These are phyloP conservation scores for Dunaliella sp. DNA, from an alignment of 139 green algal genomes.

Conservation along the genomic window DNA sequence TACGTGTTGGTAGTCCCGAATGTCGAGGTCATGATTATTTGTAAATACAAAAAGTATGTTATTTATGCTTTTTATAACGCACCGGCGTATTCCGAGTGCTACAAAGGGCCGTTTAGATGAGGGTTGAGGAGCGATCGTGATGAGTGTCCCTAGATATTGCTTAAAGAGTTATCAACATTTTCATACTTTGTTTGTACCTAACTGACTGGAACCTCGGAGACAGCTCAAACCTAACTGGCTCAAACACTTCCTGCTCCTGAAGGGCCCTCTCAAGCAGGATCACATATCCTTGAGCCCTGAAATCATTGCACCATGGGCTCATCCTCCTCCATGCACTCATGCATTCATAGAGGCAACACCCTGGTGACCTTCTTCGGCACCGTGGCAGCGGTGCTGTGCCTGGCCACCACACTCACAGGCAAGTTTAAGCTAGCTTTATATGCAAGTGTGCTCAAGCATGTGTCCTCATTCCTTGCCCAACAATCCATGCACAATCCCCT, in stretches of 20 bases:
- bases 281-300: not conserved
- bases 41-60: not conserved
- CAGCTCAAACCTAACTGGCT: too few species aligned
- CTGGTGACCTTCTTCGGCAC: conserved; percentile 53
- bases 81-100: too few species aligned
- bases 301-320: not conserved
- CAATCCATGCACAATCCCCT: not conserved
- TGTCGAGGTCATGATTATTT: not conserved
- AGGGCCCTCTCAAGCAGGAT: too few species aligned
- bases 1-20: not conserved
- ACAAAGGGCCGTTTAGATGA: too few species aligned
- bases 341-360: conserved; percentile 37
- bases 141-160: not conserved
- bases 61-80: not conserved
- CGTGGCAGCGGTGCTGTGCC: conserved; percentile 32
- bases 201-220: not conserved
- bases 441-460: too few species aligned
- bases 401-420: conserved; percentile 38
- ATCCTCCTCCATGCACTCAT: conserved; percentile 41
- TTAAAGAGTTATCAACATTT: not conserved
- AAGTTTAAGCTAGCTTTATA: too few species aligned
- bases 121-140: too few species aligned
- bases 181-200: not conserved
- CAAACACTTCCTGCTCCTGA: too few species aligned
- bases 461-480: too few species aligned